Evolutionary conservation across 106 monocot genomes (phyloP).

Genomic region (Dendrobium catenatum): DNA sequence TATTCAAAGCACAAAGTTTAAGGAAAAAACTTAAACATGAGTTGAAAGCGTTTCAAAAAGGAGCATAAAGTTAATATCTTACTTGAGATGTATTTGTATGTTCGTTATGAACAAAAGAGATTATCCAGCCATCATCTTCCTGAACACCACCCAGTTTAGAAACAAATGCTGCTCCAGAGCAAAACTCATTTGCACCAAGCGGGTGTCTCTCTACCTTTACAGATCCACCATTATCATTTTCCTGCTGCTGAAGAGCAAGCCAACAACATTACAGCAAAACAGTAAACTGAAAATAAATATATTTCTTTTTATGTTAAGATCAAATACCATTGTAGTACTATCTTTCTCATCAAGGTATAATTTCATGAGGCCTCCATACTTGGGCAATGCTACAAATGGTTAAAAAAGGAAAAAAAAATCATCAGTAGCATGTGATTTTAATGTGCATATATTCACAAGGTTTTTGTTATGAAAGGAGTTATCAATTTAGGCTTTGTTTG

Average conservation of each 20-base stretch:
- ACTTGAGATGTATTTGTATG: slow-evolving; percentile 39
- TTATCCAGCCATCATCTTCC: slow-evolving; percentile 61
- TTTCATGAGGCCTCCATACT: slow-evolving; percentile 37
- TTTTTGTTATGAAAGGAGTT: too few relatives aligned
- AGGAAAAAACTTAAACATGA: too few relatives aligned
- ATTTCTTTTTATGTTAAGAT: not conserved
- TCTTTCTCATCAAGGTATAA: slow-evolving; percentile 21
- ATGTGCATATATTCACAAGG: too few relatives aligned
- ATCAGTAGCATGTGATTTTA: too few relatives aligned
- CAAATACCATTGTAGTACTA: slow-evolving; percentile 14
- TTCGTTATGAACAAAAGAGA: slow-evolving; percentile 42
- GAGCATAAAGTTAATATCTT: slow-evolving; percentile 1
- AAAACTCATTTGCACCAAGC: slow-evolving; percentile 28
- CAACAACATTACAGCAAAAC: not conserved
- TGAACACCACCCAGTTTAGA: slow-evolving; percentile 12
- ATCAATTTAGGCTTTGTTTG: not conserved
- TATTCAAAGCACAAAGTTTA: too few relatives aligned
- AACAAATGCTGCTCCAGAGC: slow-evolving; percentile 45
- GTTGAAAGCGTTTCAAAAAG: too few relatives aligned
- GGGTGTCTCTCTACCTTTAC: slow-evolving; percentile 26
- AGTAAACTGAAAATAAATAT: not conserved
- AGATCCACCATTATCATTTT: not conserved
- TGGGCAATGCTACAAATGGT: slow-evolving; percentile 23
- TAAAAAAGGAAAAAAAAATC: not conserved
- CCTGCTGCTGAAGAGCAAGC: slow-evolving; percentile 3